These are phyloP conservation scores for Cucurbita ficifolia DNA, from an alignment of 306 rosid genomes.

Conservation along the genomic window DNA sequence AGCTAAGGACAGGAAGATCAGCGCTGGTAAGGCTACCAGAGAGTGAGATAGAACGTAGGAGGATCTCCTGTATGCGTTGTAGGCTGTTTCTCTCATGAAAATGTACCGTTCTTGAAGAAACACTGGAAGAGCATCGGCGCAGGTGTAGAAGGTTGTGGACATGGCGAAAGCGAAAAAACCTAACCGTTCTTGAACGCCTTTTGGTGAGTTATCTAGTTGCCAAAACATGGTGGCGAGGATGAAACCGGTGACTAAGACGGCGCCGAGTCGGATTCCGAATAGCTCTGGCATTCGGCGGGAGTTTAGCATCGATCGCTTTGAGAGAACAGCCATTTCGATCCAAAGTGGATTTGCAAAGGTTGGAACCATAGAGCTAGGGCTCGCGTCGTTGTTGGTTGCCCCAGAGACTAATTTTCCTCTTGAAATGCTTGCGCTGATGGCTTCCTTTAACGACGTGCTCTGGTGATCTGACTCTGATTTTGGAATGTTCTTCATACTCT, in stretches of 20 bases:
- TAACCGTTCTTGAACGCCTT: constrained; percentile 68
- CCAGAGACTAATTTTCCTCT: constrained; percentile 80
- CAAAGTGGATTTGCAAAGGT: constrained; percentile 58
- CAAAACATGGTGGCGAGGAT: constrained; percentile 80
- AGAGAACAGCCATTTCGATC: constrained; percentile 53
- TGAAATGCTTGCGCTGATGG: constrained; percentile 76
- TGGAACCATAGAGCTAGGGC: constrained; percentile 48
- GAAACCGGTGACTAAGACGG: constrained; percentile 71
- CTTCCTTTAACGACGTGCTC: constrained; percentile 52
- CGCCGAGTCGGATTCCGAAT: constrained; percentile 57
- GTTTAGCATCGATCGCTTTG: constrained; percentile 40
- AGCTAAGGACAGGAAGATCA: constrained; percentile 40
- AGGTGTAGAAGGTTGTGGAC: constrained; percentile 93
- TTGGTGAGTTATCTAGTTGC: constrained; percentile 57
- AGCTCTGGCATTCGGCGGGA: constrained; percentile 56
- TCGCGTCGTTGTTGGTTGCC: constrained; percentile 26
- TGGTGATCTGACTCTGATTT: neutral
- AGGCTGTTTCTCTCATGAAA: constrained; percentile 84
- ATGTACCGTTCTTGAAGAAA: constrained; percentile 85
- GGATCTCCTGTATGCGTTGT: constrained; percentile 64
- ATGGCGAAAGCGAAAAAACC: constrained; percentile 94
- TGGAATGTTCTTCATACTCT: constrained; percentile 32
- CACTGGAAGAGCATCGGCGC: constrained; percentile 83
- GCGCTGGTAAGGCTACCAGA: constrained; percentile 30
- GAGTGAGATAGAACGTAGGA: constrained; percentile 73